Conservation (phyloP, 208 protist genomes). For the Crithidia acanthocephali region DNA sequence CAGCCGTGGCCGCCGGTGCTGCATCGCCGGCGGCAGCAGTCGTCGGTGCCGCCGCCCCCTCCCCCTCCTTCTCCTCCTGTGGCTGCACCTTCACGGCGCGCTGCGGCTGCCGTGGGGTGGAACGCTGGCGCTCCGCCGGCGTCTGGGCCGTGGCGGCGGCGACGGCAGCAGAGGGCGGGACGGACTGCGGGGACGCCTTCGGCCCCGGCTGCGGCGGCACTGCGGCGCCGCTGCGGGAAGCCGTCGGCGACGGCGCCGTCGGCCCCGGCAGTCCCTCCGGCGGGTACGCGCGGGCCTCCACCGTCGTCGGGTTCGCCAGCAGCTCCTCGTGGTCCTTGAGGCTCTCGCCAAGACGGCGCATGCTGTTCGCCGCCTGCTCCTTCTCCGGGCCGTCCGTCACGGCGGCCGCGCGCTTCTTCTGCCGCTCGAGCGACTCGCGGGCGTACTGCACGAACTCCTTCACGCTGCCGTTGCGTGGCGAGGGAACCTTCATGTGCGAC, state of each 20-base stretch:
- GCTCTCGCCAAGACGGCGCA: constrained; percentile 48
- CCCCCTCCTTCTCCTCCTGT: constrained; percentile 9
- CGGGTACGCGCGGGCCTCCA: constrained; percentile 41
- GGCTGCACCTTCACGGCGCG: constrained; percentile 12
- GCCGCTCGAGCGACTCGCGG: constrained; percentile 25
- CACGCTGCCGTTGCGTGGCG: constrained; percentile 55
- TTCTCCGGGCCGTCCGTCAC: constrained; percentile 34
- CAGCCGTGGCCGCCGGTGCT: neutral
- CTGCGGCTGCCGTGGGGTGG: neutral
- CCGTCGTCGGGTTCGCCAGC: constrained; percentile 39
- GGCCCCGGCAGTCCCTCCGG: constrained; percentile 9
- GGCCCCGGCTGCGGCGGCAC: constrained; percentile 5
- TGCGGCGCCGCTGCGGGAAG: neutral
- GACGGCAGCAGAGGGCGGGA: constrained; percentile 7
- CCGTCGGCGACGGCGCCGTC: neutral
- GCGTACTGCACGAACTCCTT: constrained; percentile 51
- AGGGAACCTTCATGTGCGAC: constrained; percentile 35
- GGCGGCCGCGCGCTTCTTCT: constrained; percentile 35
- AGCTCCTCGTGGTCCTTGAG: constrained; percentile 47
- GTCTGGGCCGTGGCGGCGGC: neutral
- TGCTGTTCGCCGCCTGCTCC: constrained; percentile 17
- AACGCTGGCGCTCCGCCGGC: neutral
- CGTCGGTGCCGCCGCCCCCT: neutral
- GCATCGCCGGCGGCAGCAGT: neutral
- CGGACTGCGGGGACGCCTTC: constrained; percentile 1